These are phyloP conservation scores for Calonectria fujianensis DNA, from an alignment of 2,329 filamentous ascomycete genomes.

Conservation along the genomic window DNA sequence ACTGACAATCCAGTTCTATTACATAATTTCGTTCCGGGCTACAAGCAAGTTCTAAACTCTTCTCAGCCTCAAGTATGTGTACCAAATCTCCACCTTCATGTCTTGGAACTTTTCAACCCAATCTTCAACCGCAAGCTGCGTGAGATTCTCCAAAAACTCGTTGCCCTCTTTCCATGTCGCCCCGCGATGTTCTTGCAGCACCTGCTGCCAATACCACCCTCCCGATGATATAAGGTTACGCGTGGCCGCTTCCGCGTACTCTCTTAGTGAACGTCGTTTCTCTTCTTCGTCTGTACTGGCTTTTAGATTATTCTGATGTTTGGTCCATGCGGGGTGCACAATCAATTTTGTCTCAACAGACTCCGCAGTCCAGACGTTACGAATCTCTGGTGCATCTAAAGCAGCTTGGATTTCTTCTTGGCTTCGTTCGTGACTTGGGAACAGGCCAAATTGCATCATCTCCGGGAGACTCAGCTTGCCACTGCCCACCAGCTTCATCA, in stretches of 20 bases:
- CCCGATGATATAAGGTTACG: neutral
- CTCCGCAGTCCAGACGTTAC: neutral
- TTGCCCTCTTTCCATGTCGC: neutral
- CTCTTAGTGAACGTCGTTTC: neutral
- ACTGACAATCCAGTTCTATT: neutral
- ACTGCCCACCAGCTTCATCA: slow-evolving; percentile 1
- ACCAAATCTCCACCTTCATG: slow-evolving; percentile 16
- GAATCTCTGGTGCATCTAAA: neutral
- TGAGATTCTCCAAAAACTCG: slow-evolving; percentile 13
- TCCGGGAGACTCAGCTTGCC: neutral
- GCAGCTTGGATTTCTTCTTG: slow-evolving; percentile 7
- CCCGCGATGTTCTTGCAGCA: slow-evolving; percentile 1
- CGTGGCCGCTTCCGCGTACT: neutral
- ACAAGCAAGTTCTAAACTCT: neutral
- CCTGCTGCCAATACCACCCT: slow-evolving; percentile 9
- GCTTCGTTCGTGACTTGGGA: neutral
- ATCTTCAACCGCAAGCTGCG: neutral
- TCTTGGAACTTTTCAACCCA: neutral
- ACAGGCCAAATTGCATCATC: slow-evolving; percentile 8
- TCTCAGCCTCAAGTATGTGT: neutral
- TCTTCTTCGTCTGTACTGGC: neutral
- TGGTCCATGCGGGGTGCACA: slow-evolving; percentile 2
- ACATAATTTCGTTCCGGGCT: neutral
- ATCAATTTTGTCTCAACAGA: slow-evolving; percentile 9
- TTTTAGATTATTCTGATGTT: neutral